Evolutionary conservation across 2,329 filamentous ascomycete genomes (phyloP), one percentile per base, ranked within the genome.

Genomic region (Ceratocystis diversiconidia): DNA sequence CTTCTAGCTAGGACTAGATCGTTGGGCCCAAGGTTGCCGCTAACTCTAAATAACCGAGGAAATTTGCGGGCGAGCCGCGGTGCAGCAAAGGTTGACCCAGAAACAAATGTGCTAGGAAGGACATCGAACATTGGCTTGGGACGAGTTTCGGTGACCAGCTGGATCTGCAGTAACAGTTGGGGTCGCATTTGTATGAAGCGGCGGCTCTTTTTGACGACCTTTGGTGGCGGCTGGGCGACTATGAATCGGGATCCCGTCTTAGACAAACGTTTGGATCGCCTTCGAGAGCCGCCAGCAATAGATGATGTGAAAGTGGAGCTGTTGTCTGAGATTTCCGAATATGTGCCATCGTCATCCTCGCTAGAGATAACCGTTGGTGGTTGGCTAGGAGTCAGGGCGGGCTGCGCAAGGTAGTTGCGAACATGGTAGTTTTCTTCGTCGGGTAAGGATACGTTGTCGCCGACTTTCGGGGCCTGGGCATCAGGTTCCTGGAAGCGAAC

Each of bases 1-100:
- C 86, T 88, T 70, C 81, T 83, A 36, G 91, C 80, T 59, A 92
- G 74, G 66, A 92, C 80, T 12, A 92, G 76, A 73, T 92, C 88
- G 68, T 87, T 83, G 25, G 82, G 79, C 41, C 85, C 83, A 3
- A 92, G 76, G 65, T 84, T 80, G 59, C 83, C 82, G 70, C 84
- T 85, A 25, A 81, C 80, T 63, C 81, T 79, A 70, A 88, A 86
- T 61, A 88, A 79, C 5, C 82, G 80, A 0, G 86, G 84, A 68
- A 86, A 86, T 5, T 80, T 79, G 71, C 83, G 82, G 1, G 80
- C 77, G 28, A 88, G 74, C 19, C 80, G 79, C 5, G 85, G 81
- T 25, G 85, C 79, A n/a, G 67, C 66, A 66, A 83, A 84, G 69
- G 79, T 78, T 63, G 80, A 76, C 67, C 81, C 75, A 59, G 80